A percentile compares a stretch with the other conserved stretches of the same genome.
These are phyloP conservation scores for Ustilago shanxiensis DNA, from an alignment of 1,284 basidiomycete species.

Conservation along the genomic window DNA sequence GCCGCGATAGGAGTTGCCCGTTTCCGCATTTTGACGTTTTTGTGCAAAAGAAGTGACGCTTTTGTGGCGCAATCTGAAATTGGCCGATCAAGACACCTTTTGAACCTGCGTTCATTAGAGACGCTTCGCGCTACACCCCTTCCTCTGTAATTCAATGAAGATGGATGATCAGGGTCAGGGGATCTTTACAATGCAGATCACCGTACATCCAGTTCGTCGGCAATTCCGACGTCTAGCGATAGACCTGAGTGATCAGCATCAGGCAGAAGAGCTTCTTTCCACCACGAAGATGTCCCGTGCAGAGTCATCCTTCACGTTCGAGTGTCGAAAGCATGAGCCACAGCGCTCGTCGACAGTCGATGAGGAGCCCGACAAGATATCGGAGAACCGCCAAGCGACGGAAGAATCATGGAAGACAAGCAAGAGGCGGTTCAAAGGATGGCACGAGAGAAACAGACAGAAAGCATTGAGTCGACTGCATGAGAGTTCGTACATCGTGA, in stretches of 20 bases:
- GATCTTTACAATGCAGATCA: too few species aligned
- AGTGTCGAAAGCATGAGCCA: too few species aligned
- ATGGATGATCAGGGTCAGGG: too few species aligned
- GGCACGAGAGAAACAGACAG: not conserved
- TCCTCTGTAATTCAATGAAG: not conserved
- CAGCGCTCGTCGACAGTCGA: too few species aligned
- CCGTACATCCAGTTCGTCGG: not conserved
- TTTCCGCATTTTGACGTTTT: constrained; percentile 18
- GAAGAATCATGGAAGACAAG: not conserved
- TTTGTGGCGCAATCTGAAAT: constrained; percentile 4
- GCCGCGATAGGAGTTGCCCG: constrained; percentile 5
- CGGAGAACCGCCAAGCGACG: too few species aligned
- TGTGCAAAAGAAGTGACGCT: not conserved
- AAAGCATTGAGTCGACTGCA: constrained; percentile 26
- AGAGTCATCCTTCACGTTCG: too few species aligned
- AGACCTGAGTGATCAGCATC: too few species aligned
- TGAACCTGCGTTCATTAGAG: not conserved
- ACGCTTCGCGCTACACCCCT: not conserved
- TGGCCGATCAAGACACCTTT: constrained; percentile 26
- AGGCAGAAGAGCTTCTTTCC: too few species aligned
- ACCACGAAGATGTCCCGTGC: too few species aligned
- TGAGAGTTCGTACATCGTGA: constrained; percentile 46
- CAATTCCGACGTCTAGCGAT: too few species aligned
- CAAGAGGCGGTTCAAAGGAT: not conserved
- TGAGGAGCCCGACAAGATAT: too few species aligned